A percentile compares a stretch with the other conserved stretches of the same genome.
Evolutionary conservation across 495 filamentous ascomycete genomes (phyloP).

Genomic region (Beverwykella pulmonaria): DNA sequence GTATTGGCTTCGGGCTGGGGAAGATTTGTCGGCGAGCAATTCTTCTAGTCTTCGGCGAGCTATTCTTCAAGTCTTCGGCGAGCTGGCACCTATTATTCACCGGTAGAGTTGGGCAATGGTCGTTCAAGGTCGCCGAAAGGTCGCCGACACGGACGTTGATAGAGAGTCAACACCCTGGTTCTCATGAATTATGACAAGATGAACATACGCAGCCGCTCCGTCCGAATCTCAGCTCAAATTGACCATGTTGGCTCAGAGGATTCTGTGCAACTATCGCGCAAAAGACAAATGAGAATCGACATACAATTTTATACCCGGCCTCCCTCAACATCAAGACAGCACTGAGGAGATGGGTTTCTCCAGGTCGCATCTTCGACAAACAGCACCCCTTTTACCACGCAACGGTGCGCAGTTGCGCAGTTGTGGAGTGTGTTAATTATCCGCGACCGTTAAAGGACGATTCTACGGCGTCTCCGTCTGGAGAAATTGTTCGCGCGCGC

Average conservation of each 20-base stretch:
- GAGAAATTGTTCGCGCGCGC: neutral
- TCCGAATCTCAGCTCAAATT: neutral
- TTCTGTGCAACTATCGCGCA: neutral
- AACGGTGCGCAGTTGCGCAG: neutral
- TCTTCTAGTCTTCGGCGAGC: neutral
- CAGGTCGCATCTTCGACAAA: neutral
- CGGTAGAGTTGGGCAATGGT: neutral
- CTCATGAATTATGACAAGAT: neutral
- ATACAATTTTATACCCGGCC: neutral
- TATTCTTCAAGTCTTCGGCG: no score
- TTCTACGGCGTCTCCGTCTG: neutral
- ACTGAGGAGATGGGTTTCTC: neutral
- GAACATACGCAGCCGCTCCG: neutral
- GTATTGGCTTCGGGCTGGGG: neutral
- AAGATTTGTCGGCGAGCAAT: neutral
- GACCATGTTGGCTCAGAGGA: neutral
- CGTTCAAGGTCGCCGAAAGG: neutral
- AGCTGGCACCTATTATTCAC: no score
- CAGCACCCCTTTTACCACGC: neutral
- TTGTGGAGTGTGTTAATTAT: neutral
- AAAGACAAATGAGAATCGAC: neutral
- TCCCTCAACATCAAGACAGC: neutral
- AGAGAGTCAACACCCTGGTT: neutral
- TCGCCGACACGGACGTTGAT: neutral
- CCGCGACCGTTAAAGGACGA: neutral